A percentile compares a stretch with the other conserved stretches of the same genome.
Evolutionary conservation across 2,329 filamentous ascomycete species (phyloP).

Genomic region (Lojkania enalia): DNA sequence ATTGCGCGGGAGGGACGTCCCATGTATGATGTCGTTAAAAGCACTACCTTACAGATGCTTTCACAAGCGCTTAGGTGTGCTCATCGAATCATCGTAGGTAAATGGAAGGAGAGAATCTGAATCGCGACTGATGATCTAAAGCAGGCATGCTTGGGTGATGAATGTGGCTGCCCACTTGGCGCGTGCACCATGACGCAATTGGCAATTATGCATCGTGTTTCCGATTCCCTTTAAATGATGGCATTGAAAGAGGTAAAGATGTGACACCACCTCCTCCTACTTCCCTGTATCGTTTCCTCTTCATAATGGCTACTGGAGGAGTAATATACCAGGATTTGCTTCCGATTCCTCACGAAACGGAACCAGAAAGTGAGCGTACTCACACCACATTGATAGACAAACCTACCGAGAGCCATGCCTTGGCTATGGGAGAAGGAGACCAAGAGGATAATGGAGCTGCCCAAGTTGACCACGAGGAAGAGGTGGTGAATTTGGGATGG

Average conservation of each 20-base stretch:
- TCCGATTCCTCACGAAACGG: slow-evolving; percentile 36
- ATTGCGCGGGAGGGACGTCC: background rate
- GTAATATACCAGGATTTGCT: slow-evolving; percentile 43
- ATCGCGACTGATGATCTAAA: background rate
- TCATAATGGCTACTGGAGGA: slow-evolving; percentile 33
- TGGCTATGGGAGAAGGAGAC: slow-evolving; percentile 49
- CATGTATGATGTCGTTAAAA: background rate
- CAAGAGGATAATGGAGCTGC: slow-evolving; percentile 49
- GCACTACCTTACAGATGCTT: no score
- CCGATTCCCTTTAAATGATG: slow-evolving; percentile 1
- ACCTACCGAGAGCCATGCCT: slow-evolving; percentile 52
- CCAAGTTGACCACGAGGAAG: slow-evolving; percentile 49
- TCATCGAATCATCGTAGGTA: background rate
- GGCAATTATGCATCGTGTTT: background rate
- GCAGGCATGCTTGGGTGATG: background rate
- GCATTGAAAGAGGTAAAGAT: background rate
- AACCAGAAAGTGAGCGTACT: slow-evolving; percentile 33
- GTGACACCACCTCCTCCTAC: background rate
- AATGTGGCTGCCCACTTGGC: background rate
- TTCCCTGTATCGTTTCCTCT: background rate
- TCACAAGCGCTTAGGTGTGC: background rate
- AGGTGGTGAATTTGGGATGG: slow-evolving; percentile 72
- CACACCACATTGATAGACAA: slow-evolving; percentile 43
- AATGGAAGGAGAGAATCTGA: background rate
- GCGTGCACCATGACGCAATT: background rate